These are phyloP conservation scores for Lagerstroemia speciosa DNA, from an alignment of 345 rosid genomes.

Conservation along the genomic window DNA sequence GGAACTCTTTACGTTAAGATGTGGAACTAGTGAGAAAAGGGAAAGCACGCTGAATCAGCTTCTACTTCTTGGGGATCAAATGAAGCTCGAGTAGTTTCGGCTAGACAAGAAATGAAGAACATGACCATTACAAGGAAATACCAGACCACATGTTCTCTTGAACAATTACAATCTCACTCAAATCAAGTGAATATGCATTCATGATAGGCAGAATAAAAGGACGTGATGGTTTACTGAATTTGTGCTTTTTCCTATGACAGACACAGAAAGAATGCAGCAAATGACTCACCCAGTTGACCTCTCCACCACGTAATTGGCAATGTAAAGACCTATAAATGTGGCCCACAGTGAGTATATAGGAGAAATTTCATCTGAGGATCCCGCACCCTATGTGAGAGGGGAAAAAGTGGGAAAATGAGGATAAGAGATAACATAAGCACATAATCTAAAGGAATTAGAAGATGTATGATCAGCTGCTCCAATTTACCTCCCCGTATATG, in stretches of 20 bases:
- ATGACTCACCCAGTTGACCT: constrained; percentile 86
- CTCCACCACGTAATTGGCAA: constrained; percentile 96
- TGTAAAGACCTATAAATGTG: constrained; percentile 95
- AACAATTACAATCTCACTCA: too few species aligned
- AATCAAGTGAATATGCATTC: too few species aligned
- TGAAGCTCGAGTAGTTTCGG: too few species aligned
- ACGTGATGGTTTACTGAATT: not conserved
- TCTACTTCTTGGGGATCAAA: too few species aligned
- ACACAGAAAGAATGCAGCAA: constrained; percentile 9
- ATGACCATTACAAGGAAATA: too few species aligned
- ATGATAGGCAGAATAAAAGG: too few species aligned
- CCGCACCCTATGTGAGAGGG: constrained; percentile 53
- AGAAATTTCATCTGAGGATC: constrained; percentile 83
- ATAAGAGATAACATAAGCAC: not conserved
- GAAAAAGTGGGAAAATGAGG: constrained; percentile 4
- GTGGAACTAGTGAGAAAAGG: too few species aligned
- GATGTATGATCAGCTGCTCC: not conserved
- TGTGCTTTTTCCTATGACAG: not conserved
- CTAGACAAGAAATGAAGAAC: too few species aligned
- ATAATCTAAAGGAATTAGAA: not conserved
- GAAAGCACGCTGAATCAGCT: too few species aligned
- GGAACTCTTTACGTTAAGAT: too few species aligned
- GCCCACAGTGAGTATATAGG: constrained; percentile 99
- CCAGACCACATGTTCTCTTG: too few species aligned
- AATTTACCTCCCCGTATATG: constrained; percentile 84